Base-by-base conservation (phyloP, 2,329 filamentous ascomycete species). In the Epicoccum nigrum region DNA sequence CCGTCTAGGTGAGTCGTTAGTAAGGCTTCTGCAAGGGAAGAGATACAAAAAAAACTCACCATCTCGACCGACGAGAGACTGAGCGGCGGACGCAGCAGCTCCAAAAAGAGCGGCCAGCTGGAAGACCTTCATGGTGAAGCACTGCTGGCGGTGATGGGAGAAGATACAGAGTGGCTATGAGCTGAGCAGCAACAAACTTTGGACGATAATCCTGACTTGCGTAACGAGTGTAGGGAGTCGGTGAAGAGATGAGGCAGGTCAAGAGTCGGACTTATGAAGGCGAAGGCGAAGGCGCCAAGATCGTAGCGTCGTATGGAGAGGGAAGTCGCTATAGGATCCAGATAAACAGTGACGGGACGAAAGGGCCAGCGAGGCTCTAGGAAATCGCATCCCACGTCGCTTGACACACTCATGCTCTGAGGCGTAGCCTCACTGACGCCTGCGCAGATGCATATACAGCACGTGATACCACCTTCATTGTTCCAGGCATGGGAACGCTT, bases 211-310 rank as follows among this genome's bases (percentile, higher is more conserved):
- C 51, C 23, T 42, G 37, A 40, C 56, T 35, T 44, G 51, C 35
- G 50, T 54, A 67, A 59, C 51, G 65, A 68, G 58, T 58, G 65
- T 68, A 65, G 58, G 53, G 54, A 52, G 55, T 55, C 42, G 56
- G 54, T 55, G 58, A 30, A 38, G 48, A 53, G 35, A 42, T 47
- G 47, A 55, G 49, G 34, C 43, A 34, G 41, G 28, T 23, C 49
- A 48, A 51, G 45, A 50, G 34, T 17, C 32, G 35, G 45, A 35
- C 38, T 27, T 50, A 62, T 57, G 43, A 60, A 59, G 27, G n/a
- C n/a, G n/a, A 34, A 40, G 45, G 33, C 28, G 55, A 45, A 50
- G 19, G 45, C 32, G 59, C 64, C 62, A 66, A 63, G 62, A 17
- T 32, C 8, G 41, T 52, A 55, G 53, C 45, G 54, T 35, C 41